phyloP scores from a whole-genome alignment of 768 basidiomycete species.

The Mrakia gelida region DNA sequence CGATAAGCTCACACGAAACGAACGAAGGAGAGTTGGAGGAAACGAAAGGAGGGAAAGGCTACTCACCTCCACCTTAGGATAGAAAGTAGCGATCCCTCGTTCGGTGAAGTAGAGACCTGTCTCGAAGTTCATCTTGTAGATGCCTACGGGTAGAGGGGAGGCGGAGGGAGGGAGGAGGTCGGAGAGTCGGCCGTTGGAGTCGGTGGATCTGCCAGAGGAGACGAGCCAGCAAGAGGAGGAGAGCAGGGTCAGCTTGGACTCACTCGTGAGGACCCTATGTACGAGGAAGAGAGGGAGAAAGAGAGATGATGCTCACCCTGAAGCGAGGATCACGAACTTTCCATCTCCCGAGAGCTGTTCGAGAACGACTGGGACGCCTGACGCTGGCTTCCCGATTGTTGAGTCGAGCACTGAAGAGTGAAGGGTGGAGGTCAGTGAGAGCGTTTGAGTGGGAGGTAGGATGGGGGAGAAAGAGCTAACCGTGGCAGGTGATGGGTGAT shows the following conservation, averaged over 20 bases:
- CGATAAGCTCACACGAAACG: too few relatives aligned
- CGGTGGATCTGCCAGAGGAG: conserved; percentile 57
- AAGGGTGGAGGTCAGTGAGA: neutral
- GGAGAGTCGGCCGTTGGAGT: conserved; percentile 76
- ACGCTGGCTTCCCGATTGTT: conserved; percentile 73
- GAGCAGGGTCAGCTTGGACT: neutral
- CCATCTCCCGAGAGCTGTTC: conserved; percentile 49
- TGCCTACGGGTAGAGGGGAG: conserved; percentile 53
- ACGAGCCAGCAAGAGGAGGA: neutral
- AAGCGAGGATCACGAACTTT: conserved; percentile 55
- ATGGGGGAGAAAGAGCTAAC: conserved; percentile 47
- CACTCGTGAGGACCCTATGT: too few relatives aligned
- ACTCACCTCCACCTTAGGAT: conserved; percentile 82
- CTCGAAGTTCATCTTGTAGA: conserved; percentile 81
- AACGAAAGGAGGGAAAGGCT: too few relatives aligned
- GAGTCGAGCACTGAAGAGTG: conserved; percentile 69
- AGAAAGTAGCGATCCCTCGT: conserved; percentile 65
- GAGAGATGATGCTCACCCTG: conserved; percentile 52
- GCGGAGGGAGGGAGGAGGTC: conserved; percentile 60
- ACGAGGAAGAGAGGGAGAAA: conserved; percentile 25
- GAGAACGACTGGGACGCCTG: conserved; percentile 61
- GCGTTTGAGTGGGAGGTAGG: neutral
- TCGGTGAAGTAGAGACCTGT: conserved; percentile 74
- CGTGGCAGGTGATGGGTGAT: conserved; percentile 89
- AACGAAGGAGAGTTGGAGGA: too few relatives aligned